A percentile compares a stretch with the other conserved stretches of the same genome.
Conservation (phyloP, 2,329 filamentous ascomycete genomes). For the Fusarium sambucinum region DNA sequence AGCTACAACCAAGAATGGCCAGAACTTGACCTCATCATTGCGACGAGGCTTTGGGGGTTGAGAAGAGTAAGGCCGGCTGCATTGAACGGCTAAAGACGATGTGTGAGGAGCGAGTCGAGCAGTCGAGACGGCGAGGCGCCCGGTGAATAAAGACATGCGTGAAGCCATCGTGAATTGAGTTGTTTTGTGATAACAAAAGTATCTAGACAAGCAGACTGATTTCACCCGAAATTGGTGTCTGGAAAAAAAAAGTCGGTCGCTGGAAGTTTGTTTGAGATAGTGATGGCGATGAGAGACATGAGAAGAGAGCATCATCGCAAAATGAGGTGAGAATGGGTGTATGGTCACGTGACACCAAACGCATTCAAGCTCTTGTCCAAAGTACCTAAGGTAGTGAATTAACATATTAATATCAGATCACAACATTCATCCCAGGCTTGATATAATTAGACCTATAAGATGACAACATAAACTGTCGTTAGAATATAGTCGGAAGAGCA, state of each 20-base stretch:
- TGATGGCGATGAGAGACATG: conserved; percentile 1
- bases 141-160: conserved; percentile 48
- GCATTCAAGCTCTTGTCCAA: neutral
- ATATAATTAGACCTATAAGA: neutral
- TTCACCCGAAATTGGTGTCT: neutral
- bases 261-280: neutral
- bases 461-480: neutral
- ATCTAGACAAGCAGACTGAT: neutral
- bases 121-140: conserved; percentile 45
- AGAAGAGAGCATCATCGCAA: conserved; percentile 23
- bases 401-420: neutral
- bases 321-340: conserved; percentile 14
- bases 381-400: neutral
- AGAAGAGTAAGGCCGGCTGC: conserved; percentile 58
- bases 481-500: neutral
- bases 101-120: conserved; percentile 36
- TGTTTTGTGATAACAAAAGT: neutral
- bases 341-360: conserved; percentile 21
- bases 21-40: conserved; percentile 64
- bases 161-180: conserved; percentile 48
- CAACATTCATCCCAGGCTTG: neutral
- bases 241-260: neutral
- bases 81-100: conserved; percentile 35
- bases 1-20: conserved; percentile 67
- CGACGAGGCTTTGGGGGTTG: conserved; percentile 55